Conservation (phyloP, 1,284 basidiomycete genomes). For the Pseudozyma pruni region DNA sequence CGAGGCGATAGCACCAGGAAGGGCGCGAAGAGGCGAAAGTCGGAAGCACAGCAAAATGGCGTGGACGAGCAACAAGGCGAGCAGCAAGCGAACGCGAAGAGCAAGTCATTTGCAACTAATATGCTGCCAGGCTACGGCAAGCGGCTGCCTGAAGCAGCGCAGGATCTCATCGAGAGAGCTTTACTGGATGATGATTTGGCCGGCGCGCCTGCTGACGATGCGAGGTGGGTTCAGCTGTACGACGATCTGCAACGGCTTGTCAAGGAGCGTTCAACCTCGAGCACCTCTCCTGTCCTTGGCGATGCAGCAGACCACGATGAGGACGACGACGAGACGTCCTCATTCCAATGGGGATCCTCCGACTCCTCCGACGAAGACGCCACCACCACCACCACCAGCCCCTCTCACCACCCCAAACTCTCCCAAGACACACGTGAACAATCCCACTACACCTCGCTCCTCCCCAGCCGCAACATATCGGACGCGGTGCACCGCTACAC, state of each 20-base stretch:
- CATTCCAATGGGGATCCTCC: slow-evolving; percentile 15
- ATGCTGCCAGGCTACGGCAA: slow-evolving; percentile 18
- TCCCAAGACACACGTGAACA: background rate
- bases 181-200: slow-evolving; percentile 20
- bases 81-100: slow-evolving; percentile 8
- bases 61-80: background rate
- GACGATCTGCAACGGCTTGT: slow-evolving; percentile 17
- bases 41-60: slow-evolving; percentile 2
- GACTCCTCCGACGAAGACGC: background rate
- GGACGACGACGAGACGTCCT: background rate
- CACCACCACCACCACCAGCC: background rate
- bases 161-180: slow-evolving; percentile 24
- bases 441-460: background rate
- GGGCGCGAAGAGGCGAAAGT: background rate
- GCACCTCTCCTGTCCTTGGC: background rate
- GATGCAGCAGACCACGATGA: background rate
- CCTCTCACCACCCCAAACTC: background rate
- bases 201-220: slow-evolving; percentile 13
- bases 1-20: background rate
- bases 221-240: slow-evolving; percentile 25
- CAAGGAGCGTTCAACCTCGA: background rate
- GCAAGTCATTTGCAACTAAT: background rate
- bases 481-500: slow-evolving; percentile 11
- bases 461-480: background rate
- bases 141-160: slow-evolving; percentile 16